phyloP scores from a whole-genome alignment of 2,329 filamentous ascomycete species.

The Fusarium praegraminearum region DNA sequence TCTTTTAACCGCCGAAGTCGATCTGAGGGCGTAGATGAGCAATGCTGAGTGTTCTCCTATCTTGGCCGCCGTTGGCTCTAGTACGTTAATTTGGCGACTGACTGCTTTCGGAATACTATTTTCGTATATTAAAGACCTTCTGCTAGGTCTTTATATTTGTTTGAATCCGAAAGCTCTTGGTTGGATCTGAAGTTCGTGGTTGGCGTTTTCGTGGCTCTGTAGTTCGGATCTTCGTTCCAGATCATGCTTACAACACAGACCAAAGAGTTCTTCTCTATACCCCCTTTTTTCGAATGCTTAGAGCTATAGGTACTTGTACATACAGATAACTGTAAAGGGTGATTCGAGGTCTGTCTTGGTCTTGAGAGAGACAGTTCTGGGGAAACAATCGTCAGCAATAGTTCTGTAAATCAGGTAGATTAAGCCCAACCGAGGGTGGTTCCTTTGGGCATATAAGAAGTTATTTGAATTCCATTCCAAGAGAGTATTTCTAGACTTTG shows the following conservation, averaged over 20 bases:
- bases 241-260: background rate
- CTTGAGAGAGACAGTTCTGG: background rate
- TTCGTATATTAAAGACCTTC: too few relatives aligned
- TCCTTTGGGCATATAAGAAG: background rate
- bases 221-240: background rate
- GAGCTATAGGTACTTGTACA: too few relatives aligned
- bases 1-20: background rate
- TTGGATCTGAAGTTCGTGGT: background rate
- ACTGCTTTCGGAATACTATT: background rate
- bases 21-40: background rate
- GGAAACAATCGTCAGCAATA: background rate
- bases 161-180: background rate
- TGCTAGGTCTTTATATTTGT: background rate
- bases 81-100: background rate
- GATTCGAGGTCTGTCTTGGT: too few relatives aligned
- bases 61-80: background rate
- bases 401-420: too few relatives aligned
- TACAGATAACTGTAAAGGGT: too few relatives aligned
- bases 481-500: too few relatives aligned
- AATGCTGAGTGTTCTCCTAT: background rate
- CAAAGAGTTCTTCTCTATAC: background rate
- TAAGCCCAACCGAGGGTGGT: background rate
- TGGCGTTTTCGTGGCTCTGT: background rate
- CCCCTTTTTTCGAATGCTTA: too few relatives aligned
- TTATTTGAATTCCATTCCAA: too few relatives aligned